Evolutionary conservation across 2,329 filamentous ascomycete species (phyloP).

Genomic region (Ceratocystis lukuohia): DNA sequence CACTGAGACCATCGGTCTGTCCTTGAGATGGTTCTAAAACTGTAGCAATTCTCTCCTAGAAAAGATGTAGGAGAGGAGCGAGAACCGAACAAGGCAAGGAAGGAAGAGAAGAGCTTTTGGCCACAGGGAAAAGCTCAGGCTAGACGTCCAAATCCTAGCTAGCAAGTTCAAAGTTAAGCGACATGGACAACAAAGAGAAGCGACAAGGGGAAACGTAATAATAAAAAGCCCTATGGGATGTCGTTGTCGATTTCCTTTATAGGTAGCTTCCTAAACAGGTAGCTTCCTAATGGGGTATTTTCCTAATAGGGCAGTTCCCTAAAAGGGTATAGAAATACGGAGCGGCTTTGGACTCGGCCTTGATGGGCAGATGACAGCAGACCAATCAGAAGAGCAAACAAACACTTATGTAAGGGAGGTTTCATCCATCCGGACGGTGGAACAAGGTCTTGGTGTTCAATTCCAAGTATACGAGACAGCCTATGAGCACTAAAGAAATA

Average conservation of each 20-base stretch:
- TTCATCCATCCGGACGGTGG: too few relatives aligned
- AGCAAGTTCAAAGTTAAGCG: background rate
- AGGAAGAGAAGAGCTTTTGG: background rate
- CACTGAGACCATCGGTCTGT: slow-evolving; percentile 1
- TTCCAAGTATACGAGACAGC: background rate
- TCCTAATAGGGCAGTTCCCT: background rate
- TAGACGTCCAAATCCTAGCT: background rate
- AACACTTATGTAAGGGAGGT: background rate
- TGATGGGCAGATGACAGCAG: background rate
- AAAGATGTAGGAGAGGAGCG: background rate
- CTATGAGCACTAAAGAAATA: background rate
- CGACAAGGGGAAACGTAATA: background rate
- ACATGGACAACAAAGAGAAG: background rate
- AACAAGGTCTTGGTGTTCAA: too few relatives aligned
- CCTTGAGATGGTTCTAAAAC: background rate
- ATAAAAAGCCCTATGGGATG: background rate
- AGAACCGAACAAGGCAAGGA: background rate
- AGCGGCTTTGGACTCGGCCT: background rate
- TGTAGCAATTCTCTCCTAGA: background rate
- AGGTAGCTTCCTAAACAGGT: background rate
- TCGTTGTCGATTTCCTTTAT: background rate
- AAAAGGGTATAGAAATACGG: background rate
- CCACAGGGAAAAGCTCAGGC: background rate
- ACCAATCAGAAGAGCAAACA: background rate
- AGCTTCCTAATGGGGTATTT: background rate